Base-by-base conservation (phyloP, 208 protist genomes). In the Strigomonas culicis region DNA sequence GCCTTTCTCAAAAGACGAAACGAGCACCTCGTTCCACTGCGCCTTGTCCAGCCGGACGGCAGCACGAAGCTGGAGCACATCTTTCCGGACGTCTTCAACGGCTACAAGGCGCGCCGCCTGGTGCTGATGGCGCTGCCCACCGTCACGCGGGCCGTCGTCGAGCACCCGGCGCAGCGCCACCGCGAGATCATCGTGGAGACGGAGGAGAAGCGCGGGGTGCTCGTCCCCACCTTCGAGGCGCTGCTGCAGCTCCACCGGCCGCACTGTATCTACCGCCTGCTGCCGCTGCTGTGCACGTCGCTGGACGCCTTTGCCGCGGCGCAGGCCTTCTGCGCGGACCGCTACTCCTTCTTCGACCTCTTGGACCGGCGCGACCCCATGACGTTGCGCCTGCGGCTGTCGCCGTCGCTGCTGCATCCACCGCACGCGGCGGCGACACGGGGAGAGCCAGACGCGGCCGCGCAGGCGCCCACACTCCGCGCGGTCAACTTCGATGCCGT, bases 221-320 rank as follows among this genome's bases (percentile, higher is more conserved):
- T 95, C 53, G 69, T 95, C 1, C 66, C 73, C 3, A 62, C 81
- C 65, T 93, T 90, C 73, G 68, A 68, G 21, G 74, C 80, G 4
- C 68, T 95, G 1, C 58, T 67, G 25, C 28, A 60, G 7, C 67
- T 91, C 50, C 89, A 95, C 74, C 74, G 85, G 55, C 84, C 85
- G 17, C 80, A 92, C 69, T 88, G 82, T 43, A 68, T 84, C 66
- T 95, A 95, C 71, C 75, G 84, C 50, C 80, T 95, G 1, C 63
- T 95, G 59, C 88, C 88, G 25, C 70, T 94, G n/a, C 59, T 90
- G 31, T 86, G 80, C 65, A 64, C 74, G 4, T 71, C 86, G 39
- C 63, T 78, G 43, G 85, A 90, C 53, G 62, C 85, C 3, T 92
- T 94, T 63, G 68, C 74, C 1, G 82, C 74, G n/a, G 49, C 92